A percentile compares a stretch with the other conserved stretches of the same genome.
These are phyloP conservation scores for Candida ipomoeae DNA, from an alignment of 805 yeast genomes.

Conservation along the genomic window DNA sequence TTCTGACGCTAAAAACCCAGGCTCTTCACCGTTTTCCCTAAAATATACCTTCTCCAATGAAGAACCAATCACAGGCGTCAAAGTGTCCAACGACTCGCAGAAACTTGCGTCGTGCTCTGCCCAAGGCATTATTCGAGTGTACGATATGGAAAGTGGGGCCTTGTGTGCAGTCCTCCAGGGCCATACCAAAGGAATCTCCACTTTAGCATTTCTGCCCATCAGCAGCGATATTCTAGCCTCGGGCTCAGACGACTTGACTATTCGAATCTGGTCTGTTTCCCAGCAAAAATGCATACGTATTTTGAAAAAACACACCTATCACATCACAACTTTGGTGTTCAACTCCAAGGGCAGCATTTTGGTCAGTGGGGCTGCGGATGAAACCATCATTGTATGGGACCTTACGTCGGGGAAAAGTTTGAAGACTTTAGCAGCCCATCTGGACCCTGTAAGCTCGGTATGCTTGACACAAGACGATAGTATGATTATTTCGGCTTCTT, in stretches of 20 bases:
- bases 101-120: slow-evolving; percentile 50
- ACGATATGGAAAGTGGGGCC: slow-evolving; percentile 19
- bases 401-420: slow-evolving; percentile 62
- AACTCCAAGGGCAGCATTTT: slow-evolving; percentile 72
- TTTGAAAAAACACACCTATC: slow-evolving; percentile 78
- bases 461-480: slow-evolving; percentile 77
- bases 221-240: slow-evolving; percentile 71
- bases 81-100: slow-evolving; percentile 59
- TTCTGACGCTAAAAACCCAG: too few species aligned
- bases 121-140: slow-evolving; percentile 26
- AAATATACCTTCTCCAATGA: slow-evolving; percentile 9
- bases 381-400: slow-evolving; percentile 90
- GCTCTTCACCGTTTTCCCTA: slow-evolving; percentile 8
- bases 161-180: slow-evolving; percentile 36
- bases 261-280: slow-evolving; percentile 64
- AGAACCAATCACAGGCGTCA: slow-evolving; percentile 40
- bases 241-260: slow-evolving; percentile 80
- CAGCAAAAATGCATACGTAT: slow-evolving; percentile 48
- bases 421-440: slow-evolving; percentile 84
- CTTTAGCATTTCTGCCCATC: slow-evolving; percentile 68
- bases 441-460: slow-evolving; percentile 80
- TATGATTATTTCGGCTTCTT: slow-evolving; percentile 78
- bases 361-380: slow-evolving; percentile 84
- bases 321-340: slow-evolving; percentile 68
- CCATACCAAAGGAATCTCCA: slow-evolving; percentile 70